These are phyloP conservation scores for Microglena sp. DNA, from an alignment of 139 green algal species.

Conservation along the genomic window DNA sequence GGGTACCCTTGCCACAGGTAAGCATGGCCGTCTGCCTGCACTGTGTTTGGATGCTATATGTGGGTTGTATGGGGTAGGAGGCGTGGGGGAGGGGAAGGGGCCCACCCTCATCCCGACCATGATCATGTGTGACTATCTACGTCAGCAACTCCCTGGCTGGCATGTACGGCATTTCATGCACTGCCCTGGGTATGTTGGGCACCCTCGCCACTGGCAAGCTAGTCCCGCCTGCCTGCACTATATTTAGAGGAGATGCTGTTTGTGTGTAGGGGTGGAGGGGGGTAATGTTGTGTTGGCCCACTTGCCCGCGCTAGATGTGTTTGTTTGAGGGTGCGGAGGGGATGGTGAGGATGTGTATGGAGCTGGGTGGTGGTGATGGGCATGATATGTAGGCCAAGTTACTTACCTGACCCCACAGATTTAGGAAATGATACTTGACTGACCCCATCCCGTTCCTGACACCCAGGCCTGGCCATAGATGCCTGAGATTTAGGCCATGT, in stretches of 20 bases:
- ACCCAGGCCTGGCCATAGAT: background rate
- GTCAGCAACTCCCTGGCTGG: slow-evolving; percentile 14
- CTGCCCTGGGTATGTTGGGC: slow-evolving; percentile 91
- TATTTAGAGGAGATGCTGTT: background rate
- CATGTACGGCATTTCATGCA: slow-evolving; percentile 95
- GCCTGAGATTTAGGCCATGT: too few species aligned
- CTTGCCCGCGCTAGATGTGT: background rate
- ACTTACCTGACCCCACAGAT: background rate
- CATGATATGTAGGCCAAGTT: background rate
- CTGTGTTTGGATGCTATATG: too few species aligned
- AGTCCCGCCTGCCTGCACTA: background rate
- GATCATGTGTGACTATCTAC: slow-evolving; percentile 83
- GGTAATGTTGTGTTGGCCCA: background rate
- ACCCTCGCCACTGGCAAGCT: slow-evolving; percentile 71
- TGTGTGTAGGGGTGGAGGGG: background rate
- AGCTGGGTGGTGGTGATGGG: background rate
- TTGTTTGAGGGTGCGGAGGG: background rate
- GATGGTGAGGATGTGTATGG: background rate
- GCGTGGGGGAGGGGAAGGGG: too few species aligned
- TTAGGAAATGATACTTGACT: background rate
- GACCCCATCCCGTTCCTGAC: background rate
- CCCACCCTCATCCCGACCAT: too few species aligned
- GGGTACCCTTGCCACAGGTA: slow-evolving; percentile 73
- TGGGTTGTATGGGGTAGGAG: too few species aligned
- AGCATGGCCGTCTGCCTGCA: too few species aligned